phyloP scores from a whole-genome alignment of 208 protist species.

The Acanthamoeba lenticulata region DNA sequence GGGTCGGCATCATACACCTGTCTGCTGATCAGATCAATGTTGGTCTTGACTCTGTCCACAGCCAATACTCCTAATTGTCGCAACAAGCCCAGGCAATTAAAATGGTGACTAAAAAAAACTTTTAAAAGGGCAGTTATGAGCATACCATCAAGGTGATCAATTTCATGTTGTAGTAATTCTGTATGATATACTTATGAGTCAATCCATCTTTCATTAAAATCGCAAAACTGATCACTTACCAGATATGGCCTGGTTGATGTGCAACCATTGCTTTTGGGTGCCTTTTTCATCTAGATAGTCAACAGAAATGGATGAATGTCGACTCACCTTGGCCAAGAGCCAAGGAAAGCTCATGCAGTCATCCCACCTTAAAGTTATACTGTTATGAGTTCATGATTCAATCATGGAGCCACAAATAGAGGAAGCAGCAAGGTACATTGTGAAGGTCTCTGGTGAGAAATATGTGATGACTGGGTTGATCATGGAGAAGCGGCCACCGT shows the following conservation, averaged over 20 bases:
- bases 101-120: neutral
- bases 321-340: conserved; percentile 15
- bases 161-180: conserved; percentile 50
- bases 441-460: neutral
- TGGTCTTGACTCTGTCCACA: neutral
- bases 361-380: neutral
- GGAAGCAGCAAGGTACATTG: neutral
- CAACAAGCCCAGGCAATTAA: neutral
- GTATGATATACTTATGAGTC: neutral
- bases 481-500: conserved; percentile 22
- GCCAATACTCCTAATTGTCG: neutral
- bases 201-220: neutral
- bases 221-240: neutral
- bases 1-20: neutral
- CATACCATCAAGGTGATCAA: conserved; percentile 54
- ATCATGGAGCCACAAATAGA: neutral
- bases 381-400: no score
- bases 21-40: neutral
- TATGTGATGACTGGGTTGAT: conserved; percentile 44
- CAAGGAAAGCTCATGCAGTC: conserved; percentile 64
- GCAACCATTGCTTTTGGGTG: neutral
- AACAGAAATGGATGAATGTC: conserved; percentile 16
- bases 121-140: neutral
- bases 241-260: conserved; percentile 48
- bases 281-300: conserved; percentile 12